These are phyloP conservation scores for Cladophialophora psammophila DNA, from an alignment of 2,329 filamentous ascomycete genomes.

Conservation along the genomic window DNA sequence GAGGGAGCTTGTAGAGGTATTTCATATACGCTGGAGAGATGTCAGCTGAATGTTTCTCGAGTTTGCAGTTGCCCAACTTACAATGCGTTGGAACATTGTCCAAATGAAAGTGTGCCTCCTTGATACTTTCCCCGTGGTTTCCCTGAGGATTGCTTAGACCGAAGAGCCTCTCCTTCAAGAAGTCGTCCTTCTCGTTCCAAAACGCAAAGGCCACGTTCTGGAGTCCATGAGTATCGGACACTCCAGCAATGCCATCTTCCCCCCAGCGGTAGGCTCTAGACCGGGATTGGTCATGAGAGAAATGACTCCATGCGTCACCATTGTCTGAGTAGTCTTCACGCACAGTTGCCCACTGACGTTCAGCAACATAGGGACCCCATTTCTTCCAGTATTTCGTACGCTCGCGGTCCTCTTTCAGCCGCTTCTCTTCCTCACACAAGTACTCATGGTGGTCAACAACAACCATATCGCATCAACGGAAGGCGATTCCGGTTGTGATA, in stretches of 20 bases:
- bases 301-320: constrained; percentile 97
- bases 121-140: constrained; percentile 96
- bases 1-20: constrained; percentile 96
- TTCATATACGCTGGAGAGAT: constrained; percentile 80
- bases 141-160: constrained; percentile 95
- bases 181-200: constrained; percentile 96
- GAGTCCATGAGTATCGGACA: constrained; percentile 88
- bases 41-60: constrained; percentile 24
- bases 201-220: constrained; percentile 96
- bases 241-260: constrained; percentile 94
- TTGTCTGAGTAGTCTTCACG: constrained; percentile 90
- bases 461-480: constrained; percentile 71
- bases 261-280: constrained; percentile 93
- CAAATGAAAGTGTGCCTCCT: constrained; percentile 94
- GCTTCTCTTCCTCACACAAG: constrained; percentile 87
- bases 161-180: constrained; percentile 93
- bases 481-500: neutral
- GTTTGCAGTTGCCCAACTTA: constrained; percentile 43
- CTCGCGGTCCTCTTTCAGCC: constrained; percentile 83
- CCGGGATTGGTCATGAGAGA: constrained; percentile 89
- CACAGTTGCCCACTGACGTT: constrained; percentile 91
- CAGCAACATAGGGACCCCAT: constrained; percentile 93
- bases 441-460: constrained; percentile 87
- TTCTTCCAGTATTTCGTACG: constrained; percentile 95
- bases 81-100: constrained; percentile 82